A percentile compares a stretch with the other conserved stretches of the same genome.
These are phyloP conservation scores for Botrytis tulipae DNA, from an alignment of 2,329 filamentous ascomycete species.

Conservation along the genomic window DNA sequence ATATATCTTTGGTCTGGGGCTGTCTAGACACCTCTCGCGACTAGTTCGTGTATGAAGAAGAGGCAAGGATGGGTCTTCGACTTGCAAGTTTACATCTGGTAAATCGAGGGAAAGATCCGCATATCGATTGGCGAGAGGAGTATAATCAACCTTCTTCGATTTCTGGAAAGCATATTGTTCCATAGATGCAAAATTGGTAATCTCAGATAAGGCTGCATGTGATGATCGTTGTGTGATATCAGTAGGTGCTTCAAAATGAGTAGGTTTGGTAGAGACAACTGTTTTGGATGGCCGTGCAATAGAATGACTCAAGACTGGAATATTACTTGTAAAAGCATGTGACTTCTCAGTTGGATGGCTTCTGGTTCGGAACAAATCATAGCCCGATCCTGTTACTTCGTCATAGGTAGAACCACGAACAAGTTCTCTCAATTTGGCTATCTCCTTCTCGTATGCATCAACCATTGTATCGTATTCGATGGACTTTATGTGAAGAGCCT, in stretches of 20 bases:
- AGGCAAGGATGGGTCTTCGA: constrained; percentile 26
- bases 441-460: constrained; percentile 27
- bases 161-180: constrained; percentile 29
- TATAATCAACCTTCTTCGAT: constrained; percentile 32
- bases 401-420: neutral
- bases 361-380: constrained; percentile 12
- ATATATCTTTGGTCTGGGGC: constrained; percentile 35
- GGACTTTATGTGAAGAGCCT: constrained; percentile 25
- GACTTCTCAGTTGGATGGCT: constrained; percentile 16
- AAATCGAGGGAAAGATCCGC: constrained; percentile 27
- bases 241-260: constrained; percentile 23
- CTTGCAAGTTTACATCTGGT: constrained; percentile 26
- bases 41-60: constrained; percentile 22
- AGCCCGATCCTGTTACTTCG: neutral
- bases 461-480: constrained; percentile 29
- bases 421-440: constrained; percentile 23
- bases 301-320: constrained; percentile 27
- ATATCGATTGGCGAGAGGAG: constrained; percentile 29
- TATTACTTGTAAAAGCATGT: constrained; percentile 26
- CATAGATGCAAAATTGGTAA: constrained; percentile 29
- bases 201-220: constrained; percentile 34
- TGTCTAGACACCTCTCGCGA: constrained; percentile 28
- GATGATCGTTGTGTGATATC: constrained; percentile 22
- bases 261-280: constrained; percentile 20
- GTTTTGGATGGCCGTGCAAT: constrained; percentile 29